phyloP scores from a whole-genome alignment of 768 basidiomycete genomes.

The Chalciporus piperatus region DNA sequence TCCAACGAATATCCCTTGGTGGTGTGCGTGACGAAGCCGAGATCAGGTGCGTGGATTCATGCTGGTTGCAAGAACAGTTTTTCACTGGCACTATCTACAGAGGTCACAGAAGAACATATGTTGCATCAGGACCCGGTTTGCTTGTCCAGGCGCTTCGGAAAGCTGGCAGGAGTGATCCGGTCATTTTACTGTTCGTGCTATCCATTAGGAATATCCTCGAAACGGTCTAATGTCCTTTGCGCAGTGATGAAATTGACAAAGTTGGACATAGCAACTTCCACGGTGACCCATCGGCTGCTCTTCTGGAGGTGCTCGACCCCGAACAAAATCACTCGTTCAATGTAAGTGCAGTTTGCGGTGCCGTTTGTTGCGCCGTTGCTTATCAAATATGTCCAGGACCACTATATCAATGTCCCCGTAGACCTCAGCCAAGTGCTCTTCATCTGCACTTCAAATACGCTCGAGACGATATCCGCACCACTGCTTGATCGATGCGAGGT shows the following conservation, averaged over 20 bases:
- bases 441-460: slow-evolving; percentile 88
- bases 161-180: slow-evolving; percentile 75
- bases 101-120: slow-evolving; percentile 82
- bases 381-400: slow-evolving; percentile 54
- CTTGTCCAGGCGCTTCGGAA: slow-evolving; percentile 87
- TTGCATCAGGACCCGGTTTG: slow-evolving; percentile 81
- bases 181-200: slow-evolving; percentile 60
- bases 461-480: slow-evolving; percentile 86
- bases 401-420: slow-evolving; percentile 87
- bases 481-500: slow-evolving; percentile 89
- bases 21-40: slow-evolving; percentile 93
- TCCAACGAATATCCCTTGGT: slow-evolving; percentile 89
- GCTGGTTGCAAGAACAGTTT: too few species aligned
- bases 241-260: slow-evolving; percentile 87
- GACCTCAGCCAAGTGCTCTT: slow-evolving; percentile 88
- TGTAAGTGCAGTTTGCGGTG: slow-evolving; percentile 35
- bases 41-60: slow-evolving; percentile 40
- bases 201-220: not conserved
- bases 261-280: slow-evolving; percentile 84
- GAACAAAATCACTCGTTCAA: slow-evolving; percentile 88
- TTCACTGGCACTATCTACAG: slow-evolving; percentile 2
- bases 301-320: slow-evolving; percentile 91
- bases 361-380: not conserved
- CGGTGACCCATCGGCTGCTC: slow-evolving; percentile 87
- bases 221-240: not conserved